Evolutionary conservation across 163 green algal genomes (phyloP).

Genomic region (Chlorella variabilis): DNA sequence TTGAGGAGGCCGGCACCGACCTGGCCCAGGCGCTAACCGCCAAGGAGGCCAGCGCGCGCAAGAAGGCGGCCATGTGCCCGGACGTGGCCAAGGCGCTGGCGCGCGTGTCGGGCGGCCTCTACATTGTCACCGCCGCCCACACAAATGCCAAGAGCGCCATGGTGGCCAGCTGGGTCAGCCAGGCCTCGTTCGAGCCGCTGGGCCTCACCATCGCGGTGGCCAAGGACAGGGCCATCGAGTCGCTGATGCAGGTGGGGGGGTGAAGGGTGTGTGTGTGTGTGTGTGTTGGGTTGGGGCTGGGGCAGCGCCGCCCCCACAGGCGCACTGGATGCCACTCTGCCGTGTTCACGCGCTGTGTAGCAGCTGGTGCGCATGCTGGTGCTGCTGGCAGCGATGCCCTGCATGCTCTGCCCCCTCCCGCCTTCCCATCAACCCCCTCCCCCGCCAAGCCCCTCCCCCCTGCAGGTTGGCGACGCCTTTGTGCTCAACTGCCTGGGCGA

Average conservation of each 20-base stretch:
- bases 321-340: too few relatives aligned
- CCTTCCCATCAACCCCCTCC: not conserved
- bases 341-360: too few relatives aligned
- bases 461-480: constrained; percentile 94
- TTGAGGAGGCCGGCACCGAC: constrained; percentile 85
- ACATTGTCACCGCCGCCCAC: constrained; percentile 70
- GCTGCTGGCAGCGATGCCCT: too few relatives aligned
- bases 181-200: constrained; percentile 92
- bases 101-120: constrained; percentile 86
- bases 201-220: constrained; percentile 91
- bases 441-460: not conserved
- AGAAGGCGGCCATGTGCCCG: constrained; percentile 83
- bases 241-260: constrained; percentile 88
- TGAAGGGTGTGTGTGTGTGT: not conserved
- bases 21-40: constrained; percentile 82
- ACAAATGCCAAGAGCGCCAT: constrained; percentile 71
- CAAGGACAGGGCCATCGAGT: constrained; percentile 95
- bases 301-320: too few relatives aligned
- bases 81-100: constrained; percentile 92
- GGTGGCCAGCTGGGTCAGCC: constrained; percentile 64
- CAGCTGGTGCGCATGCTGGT: too few relatives aligned
- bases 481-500: constrained; percentile 95
- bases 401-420: too few relatives aligned
- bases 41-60: constrained; percentile 83
- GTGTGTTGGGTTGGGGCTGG: not conserved